These are phyloP conservation scores for Blastocystis sp. DNA, from an alignment of 352 stramenopile genomes.

Conservation along the genomic window DNA sequence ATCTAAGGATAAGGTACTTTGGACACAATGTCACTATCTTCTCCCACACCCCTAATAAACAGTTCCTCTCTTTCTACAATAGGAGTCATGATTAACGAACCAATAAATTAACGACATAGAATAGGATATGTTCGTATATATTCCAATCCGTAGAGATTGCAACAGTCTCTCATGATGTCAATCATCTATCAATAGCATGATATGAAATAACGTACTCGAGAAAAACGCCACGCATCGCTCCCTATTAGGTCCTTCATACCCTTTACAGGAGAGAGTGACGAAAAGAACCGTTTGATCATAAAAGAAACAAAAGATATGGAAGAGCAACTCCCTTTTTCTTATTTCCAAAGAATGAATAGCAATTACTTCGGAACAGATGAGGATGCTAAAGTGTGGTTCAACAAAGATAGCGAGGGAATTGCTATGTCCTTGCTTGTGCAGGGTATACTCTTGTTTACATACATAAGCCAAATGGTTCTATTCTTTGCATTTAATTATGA, in stretches of 20 bases:
- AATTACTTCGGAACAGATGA: background rate
- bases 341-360: background rate
- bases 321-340: background rate
- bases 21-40: slow-evolving; percentile 28
- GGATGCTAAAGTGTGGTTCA: background rate
- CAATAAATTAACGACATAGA: background rate
- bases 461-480: background rate
- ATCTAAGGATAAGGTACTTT: background rate
- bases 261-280: background rate
- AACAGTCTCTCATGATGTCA: background rate
- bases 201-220: background rate
- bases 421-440: background rate
- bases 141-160: slow-evolving; percentile 32
- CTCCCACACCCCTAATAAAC: slow-evolving; percentile 10
- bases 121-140: slow-evolving; percentile 49
- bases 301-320: background rate
- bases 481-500: background rate
- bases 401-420: slow-evolving; percentile 2
- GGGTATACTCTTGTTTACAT: background rate
- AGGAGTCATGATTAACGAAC: background rate
- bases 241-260: slow-evolving; percentile 33
- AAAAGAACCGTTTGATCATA: background rate
- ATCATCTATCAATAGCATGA: slow-evolving; percentile 1
- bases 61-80: slow-evolving; percentile 55
- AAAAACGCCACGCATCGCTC: slow-evolving; percentile 23